These are phyloP conservation scores for Haplographium delicatum DNA, from an alignment of 495 filamentous ascomycete species.

Conservation along the genomic window DNA sequence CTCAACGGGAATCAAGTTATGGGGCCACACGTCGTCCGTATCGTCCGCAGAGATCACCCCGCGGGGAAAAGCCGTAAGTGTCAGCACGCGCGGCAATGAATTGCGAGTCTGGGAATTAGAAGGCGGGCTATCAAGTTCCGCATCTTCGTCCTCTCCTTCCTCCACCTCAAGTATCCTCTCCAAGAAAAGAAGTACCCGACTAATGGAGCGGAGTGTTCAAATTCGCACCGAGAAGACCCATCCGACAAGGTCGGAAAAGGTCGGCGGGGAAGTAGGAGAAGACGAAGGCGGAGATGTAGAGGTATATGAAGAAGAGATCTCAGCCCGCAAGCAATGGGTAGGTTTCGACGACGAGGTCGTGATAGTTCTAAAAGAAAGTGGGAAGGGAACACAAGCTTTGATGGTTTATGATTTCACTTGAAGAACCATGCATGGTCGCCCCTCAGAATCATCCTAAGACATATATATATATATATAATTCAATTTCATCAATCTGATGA, in stretches of 20 bases:
- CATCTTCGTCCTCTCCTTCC: slow-evolving; percentile 36
- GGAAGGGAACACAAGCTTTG: slow-evolving; percentile 61
- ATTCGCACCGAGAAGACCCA: slow-evolving; percentile 36
- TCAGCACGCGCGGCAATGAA: slow-evolving; percentile 76
- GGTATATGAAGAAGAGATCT: slow-evolving; percentile 13
- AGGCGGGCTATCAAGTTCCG: slow-evolving; percentile 46
- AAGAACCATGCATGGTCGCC: no score
- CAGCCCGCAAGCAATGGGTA: slow-evolving; percentile 56
- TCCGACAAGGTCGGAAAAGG: not conserved
- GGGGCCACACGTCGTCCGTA: slow-evolving; percentile 92
- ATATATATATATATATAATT: no score
- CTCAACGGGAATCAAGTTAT: slow-evolving; percentile 70
- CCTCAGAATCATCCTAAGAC: no score
- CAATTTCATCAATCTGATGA: no score
- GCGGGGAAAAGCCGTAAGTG: slow-evolving; percentile 85
- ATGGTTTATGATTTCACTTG: slow-evolving; percentile 91
- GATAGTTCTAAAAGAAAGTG: slow-evolving; percentile 71
- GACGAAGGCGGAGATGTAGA: not conserved
- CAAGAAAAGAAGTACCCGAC: slow-evolving; percentile 23
- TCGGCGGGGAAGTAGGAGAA: not conserved
- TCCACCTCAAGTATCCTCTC: slow-evolving; percentile 29
- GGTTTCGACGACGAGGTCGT: slow-evolving; percentile 95
- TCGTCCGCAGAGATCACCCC: slow-evolving; percentile 80
- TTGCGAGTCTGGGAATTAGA: slow-evolving; percentile 94
- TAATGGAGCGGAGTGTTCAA: slow-evolving; percentile 50